Base-by-base conservation (phyloP, 148 eudicot species). In the Simmondsia chinensis region DNA sequence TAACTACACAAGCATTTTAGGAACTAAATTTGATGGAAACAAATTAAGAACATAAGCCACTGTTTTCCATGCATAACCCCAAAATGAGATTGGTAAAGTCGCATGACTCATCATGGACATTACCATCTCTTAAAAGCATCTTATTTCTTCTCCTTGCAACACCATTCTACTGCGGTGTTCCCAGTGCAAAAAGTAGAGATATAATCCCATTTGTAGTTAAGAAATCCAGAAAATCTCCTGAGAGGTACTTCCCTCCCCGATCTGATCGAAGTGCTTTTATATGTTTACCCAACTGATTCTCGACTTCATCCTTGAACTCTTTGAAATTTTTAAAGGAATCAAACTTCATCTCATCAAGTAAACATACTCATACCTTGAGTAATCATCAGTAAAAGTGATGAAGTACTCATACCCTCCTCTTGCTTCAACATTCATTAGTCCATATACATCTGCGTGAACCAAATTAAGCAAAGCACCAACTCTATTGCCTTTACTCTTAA, bases 121-220 rank as follows among this genome's bases (percentile, higher is more conserved):
- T 3, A 31, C 34, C 34, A 31, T 31, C 9, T 31, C 23, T n/a
- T 2, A 39, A 20, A 1, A 39, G 20, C 5, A 7, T 15, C 10
- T 11, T 17, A 17, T 39, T 39, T 20, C 43, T 39, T 11, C 43
- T 1, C 10, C 20, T 23, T 14, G 23, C 23, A 7, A 39, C 43
- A 39, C 21, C 21, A 39, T 39, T 39, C 10, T 39, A 23, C 10
- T 39, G 43, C 2, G 43, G 43, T 4, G 43, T 39, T n/a, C 43
- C 10, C 5, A 9, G 43, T 39, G 43, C 23, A 6, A 23, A 14
- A 7, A 39, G 10, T 2, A 2, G 10, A 8, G 43, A 19, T 1
- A 39, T 6, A 15, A 39, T 17, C 2, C 21, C 10, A 17, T 17
- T 11, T 14, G 6, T 21, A 17, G 21, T 19, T 16, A 39, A 11